Evolutionary conservation across 2,329 filamentous ascomycete genomes (phyloP), one percentile per base, ranked within the genome.

Genomic region (Lachnellula subtilissima): DNA sequence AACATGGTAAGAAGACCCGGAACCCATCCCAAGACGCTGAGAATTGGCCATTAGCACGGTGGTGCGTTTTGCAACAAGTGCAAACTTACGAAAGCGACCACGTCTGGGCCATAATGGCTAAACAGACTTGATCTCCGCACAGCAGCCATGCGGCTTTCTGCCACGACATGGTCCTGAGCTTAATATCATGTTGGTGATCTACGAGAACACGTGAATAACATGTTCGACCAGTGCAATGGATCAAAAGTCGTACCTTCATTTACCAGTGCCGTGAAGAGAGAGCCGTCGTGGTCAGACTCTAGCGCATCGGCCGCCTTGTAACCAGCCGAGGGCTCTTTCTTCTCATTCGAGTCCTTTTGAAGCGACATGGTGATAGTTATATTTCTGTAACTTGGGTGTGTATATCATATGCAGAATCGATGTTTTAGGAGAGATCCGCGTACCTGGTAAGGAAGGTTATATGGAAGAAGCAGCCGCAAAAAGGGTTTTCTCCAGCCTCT

Each of bases 101-200:
- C 6, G 75, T 72, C 61, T 79, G 76, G 32, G 76, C 76, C 76
- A 78, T 78, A 60, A 78, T 78, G 28, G 76, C 76, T 5, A 79
- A 66, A 64, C 76, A 79, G 37, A 79, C 76, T 64, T 78, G 76
- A 47, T 79, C 76, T 37, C 76, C 76, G 11, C 66, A 69, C 5
- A 78, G 72, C 37, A 78, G 64, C 70, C 74, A 78, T 7, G 76
- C 75, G 1, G 75, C 76, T 63, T 78, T 78, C 59, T 79, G 75
- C 77, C 77, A 80, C 35, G 76, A 73, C 76, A 78, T 78, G 0
- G 76, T 78, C n/a, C 77, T 72, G 12, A 80, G 73, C 62, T 77
- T 74, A 68, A 80, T 80, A 4, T 79, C 77, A 71, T 78, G 75
- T 48, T 67, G 59, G 59, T 76, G 74, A 60, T 77, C 75, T 71